Evolutionary conservation across 2,329 filamentous ascomycete species (phyloP).

Genomic region (Microcera coccophila): DNA sequence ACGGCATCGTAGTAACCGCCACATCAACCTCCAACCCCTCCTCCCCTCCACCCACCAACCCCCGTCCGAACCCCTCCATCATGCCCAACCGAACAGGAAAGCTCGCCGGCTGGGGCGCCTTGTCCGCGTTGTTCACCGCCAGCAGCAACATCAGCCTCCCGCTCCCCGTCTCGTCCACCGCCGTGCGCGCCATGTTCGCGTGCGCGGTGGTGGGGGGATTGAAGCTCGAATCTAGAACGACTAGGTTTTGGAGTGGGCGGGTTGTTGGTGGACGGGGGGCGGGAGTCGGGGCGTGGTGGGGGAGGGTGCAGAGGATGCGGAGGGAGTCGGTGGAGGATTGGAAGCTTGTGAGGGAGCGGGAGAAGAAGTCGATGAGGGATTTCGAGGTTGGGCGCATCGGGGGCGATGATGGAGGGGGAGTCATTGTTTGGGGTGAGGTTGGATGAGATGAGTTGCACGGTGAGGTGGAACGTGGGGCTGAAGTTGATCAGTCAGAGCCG

Average conservation of each 20-base stretch:
- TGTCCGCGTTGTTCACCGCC: slow-evolving; percentile 63
- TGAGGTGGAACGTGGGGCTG: slow-evolving; percentile 14
- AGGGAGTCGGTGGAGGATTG: slow-evolving; percentile 42
- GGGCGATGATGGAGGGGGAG: background rate
- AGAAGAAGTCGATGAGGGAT: slow-evolving; percentile 40
- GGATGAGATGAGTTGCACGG: background rate
- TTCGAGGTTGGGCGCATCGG: slow-evolving; percentile 23
- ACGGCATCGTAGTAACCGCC: slow-evolving; percentile 66
- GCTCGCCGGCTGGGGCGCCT: slow-evolving; percentile 61
- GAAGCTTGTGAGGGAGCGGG: slow-evolving; percentile 43
- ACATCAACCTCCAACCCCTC: slow-evolving; percentile 52
- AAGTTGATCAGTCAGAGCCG: background rate
- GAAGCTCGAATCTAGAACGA: slow-evolving; percentile 65
- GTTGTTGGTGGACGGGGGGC: slow-evolving; percentile 17
- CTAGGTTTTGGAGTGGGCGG: slow-evolving; percentile 33
- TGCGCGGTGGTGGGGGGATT: slow-evolving; percentile 65
- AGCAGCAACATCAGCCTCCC: slow-evolving; percentile 55
- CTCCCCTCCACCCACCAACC: slow-evolving; percentile 33
- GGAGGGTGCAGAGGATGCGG: slow-evolving; percentile 42
- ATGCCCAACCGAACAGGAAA: slow-evolving; percentile 66
- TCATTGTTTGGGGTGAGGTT: slow-evolving; percentile 4
- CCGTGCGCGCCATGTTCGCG: slow-evolving; percentile 52
- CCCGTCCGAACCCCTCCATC: slow-evolving; percentile 65
- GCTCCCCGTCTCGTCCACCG: slow-evolving; percentile 28
- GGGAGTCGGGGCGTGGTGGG: slow-evolving; percentile 15